These are phyloP conservation scores for Xanthoceras sorbifolium DNA, from an alignment of 345 rosid genomes.

Conservation along the genomic window DNA sequence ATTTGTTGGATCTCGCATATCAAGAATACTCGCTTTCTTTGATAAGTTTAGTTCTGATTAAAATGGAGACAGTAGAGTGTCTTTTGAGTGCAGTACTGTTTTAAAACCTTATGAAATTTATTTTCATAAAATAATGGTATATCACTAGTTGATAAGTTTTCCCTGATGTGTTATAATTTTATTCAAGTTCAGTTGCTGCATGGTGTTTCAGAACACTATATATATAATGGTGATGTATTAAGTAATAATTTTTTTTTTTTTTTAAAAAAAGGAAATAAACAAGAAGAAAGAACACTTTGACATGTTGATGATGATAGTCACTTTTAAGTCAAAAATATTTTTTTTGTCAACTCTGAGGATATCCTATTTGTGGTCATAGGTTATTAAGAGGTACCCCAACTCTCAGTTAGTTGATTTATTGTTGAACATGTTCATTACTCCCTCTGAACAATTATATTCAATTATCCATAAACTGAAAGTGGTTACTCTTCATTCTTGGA, in stretches of 20 bases:
- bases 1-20: background rate
- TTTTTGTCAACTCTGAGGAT: background rate
- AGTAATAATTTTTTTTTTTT: too few species aligned
- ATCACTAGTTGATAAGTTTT: background rate
- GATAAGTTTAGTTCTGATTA: background rate
- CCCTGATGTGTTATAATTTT: background rate
- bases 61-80: background rate
- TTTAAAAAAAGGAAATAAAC: too few species aligned
- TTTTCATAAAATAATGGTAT: background rate
- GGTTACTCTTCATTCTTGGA: constrained; percentile 19
- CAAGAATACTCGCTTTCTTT: background rate
- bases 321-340: background rate
- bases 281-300: background rate
- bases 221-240: background rate
- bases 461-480: constrained; percentile 14
- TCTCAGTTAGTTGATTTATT: background rate
- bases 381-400: background rate
- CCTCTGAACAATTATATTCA: background rate
- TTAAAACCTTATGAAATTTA: background rate
- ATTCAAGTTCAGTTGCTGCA: background rate
- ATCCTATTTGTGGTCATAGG: background rate
- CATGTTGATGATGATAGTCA: background rate
- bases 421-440: background rate
- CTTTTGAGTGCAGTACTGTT: background rate
- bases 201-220: background rate